Percentiles rank a stretch among this genome's conserved stretches.
These are phyloP conservation scores for Macrocybe sp. DNA, from an alignment of 1,284 basidiomycete genomes.

Conservation along the genomic window DNA sequence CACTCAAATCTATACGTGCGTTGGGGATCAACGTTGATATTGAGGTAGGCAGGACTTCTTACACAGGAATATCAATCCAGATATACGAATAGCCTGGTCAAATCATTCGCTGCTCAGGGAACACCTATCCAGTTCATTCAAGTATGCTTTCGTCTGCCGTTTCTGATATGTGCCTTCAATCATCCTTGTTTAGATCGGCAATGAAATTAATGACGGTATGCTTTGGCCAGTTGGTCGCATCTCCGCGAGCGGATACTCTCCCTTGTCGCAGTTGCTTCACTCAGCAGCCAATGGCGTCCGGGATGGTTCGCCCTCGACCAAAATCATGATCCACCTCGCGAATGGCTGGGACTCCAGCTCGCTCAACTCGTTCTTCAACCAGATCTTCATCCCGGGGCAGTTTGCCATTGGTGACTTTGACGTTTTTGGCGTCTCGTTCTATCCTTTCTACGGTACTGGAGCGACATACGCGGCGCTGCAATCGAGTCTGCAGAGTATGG, in stretches of 20 bases:
- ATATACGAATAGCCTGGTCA: constrained; percentile 49
- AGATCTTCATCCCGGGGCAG: constrained; percentile 50
- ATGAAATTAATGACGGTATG: constrained; percentile 60
- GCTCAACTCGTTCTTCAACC: constrained; percentile 44
- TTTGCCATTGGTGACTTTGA: constrained; percentile 48
- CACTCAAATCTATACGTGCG: constrained; percentile 49
- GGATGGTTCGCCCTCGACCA: constrained; percentile 37
- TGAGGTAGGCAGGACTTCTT: neutral
- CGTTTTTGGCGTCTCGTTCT: constrained; percentile 60
- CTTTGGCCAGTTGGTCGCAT: constrained; percentile 58
- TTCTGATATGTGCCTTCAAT: neutral
- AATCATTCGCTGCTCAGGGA: constrained; percentile 46
- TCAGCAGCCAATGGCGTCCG: constrained; percentile 48
- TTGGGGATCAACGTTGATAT: neutral
- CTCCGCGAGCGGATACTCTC: constrained; percentile 46
- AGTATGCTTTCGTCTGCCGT: constrained; percentile 14
- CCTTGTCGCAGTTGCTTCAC: constrained; percentile 55
- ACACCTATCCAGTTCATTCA: constrained; percentile 52
- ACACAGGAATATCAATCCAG: constrained; percentile 19
- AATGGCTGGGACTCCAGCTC: constrained; percentile 54
- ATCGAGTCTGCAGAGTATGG: constrained; percentile 45
- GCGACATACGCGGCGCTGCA: constrained; percentile 47
- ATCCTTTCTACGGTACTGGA: constrained; percentile 57
- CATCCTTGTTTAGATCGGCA: constrained; percentile 39
- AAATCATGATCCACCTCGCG: constrained; percentile 57